phyloP scores from a whole-genome alignment of 805 yeast species.

The Pichia occidentalis region DNA sequence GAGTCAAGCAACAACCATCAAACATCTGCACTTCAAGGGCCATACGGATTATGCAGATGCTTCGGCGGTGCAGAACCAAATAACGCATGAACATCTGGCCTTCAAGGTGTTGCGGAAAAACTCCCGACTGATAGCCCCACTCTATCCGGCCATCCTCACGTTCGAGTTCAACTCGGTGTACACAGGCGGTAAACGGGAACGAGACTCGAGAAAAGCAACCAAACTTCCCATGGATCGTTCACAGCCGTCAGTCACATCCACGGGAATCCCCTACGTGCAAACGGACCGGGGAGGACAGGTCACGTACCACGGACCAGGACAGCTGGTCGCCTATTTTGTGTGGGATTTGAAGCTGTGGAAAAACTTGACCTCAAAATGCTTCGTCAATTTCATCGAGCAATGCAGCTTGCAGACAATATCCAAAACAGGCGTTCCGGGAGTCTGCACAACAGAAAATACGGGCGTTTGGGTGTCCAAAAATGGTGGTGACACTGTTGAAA shows the following conservation, averaged over 20 bases:
- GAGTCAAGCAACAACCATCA: slow-evolving; percentile 29
- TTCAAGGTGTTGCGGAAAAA: slow-evolving; percentile 20
- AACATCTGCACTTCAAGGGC: slow-evolving; percentile 39
- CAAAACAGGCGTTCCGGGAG: slow-evolving; percentile 31
- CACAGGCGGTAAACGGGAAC: slow-evolving; percentile 87
- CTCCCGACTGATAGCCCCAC: slow-evolving; percentile 26
- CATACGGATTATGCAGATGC: slow-evolving; percentile 42
- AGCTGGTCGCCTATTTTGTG: slow-evolving; percentile 77
- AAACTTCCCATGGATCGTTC: slow-evolving; percentile 1
- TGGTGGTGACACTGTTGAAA: slow-evolving; percentile 34
- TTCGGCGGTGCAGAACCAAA: slow-evolving; percentile 45
- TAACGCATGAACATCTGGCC: slow-evolving; percentile 49
- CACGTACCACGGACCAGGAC: slow-evolving; percentile 97
- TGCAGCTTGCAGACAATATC: slow-evolving; percentile 27
- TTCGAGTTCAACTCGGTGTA: slow-evolving; percentile 83
- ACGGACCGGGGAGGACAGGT: slow-evolving; percentile 91
- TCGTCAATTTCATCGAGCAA: slow-evolving; percentile 40
- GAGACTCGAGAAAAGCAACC: slow-evolving; percentile 17
- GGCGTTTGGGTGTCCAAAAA: slow-evolving; percentile 70
- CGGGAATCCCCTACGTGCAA: slow-evolving; percentile 57
- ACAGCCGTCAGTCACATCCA: slow-evolving; percentile 21
- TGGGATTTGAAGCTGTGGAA: slow-evolving; percentile 59
- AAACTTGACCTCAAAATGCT: slow-evolving; percentile 45
- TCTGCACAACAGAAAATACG: slow-evolving; percentile 58
- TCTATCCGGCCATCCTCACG: slow-evolving; percentile 64